Evolutionary conservation across 371 early-diverging fungal species (phyloP).

Genomic region (Dentiscutata heterogama): DNA sequence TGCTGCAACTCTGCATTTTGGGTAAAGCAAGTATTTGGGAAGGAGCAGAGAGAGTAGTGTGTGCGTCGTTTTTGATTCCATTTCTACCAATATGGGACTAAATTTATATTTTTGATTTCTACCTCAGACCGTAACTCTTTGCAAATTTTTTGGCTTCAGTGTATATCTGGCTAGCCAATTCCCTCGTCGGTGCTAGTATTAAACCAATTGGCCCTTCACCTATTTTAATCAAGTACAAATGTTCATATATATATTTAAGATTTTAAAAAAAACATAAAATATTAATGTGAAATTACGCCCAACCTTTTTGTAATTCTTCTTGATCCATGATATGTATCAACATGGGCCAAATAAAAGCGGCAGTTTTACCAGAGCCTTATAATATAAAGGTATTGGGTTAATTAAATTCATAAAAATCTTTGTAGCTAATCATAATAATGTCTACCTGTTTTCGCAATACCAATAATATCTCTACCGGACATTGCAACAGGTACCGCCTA

Average conservation of each 20-base stretch:
- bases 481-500: conserved; percentile 79
- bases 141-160: conserved; percentile 83
- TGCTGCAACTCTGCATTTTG: conserved; percentile 63
- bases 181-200: conserved; percentile 88
- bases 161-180: conserved; percentile 92
- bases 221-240: neutral
- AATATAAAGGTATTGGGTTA: neutral
- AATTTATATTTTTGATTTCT: conserved; percentile 44
- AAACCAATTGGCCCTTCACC: conserved; percentile 82
- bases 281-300: neutral
- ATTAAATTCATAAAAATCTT: neutral
- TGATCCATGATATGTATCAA: conserved; percentile 91
- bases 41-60: conserved; percentile 44
- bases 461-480: conserved; percentile 85
- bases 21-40: neutral
- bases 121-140: conserved; percentile 73
- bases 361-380: conserved; percentile 76
- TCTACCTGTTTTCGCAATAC: conserved; percentile 86
- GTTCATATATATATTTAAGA: neutral
- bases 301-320: conserved; percentile 65
- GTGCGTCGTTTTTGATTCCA: conserved; percentile 41
- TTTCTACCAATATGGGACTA: conserved; percentile 32
- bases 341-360: conserved; percentile 85
- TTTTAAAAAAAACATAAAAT: neutral
- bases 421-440: neutral